Percentiles rank a stretch among this genome's conserved stretches.
phyloP scores from a whole-genome alignment of 1,284 basidiomycete species.

The Ceratobasidium sp. region DNA sequence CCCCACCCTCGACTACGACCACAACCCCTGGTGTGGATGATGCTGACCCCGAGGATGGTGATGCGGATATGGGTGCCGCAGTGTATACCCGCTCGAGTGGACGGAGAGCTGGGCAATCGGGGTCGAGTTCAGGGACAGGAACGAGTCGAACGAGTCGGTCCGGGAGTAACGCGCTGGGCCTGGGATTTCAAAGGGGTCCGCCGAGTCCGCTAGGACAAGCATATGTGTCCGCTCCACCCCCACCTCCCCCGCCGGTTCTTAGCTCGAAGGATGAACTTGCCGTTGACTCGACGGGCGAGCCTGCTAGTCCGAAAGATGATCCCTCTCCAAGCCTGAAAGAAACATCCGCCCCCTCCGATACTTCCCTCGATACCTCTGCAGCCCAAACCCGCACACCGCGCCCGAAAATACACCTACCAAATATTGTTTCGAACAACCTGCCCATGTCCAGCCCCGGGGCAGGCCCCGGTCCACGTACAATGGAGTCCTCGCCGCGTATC shows the following conservation, averaged over 20 bases:
- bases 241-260: neutral
- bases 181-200: constrained; percentile 1
- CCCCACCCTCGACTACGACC: constrained; percentile 37
- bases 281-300: neutral
- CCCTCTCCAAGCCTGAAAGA: neutral
- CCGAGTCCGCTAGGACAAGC: constrained; percentile 31
- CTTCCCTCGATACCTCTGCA: neutral
- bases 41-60: constrained; percentile 31
- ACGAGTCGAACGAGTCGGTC: constrained; percentile 9
- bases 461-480: constrained; percentile 35
- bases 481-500: constrained; percentile 32
- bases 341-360: neutral
- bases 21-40: constrained; percentile 30
- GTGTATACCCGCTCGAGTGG: constrained; percentile 36
- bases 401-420: constrained; percentile 23
- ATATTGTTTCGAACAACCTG: constrained; percentile 18
- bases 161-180: constrained; percentile 9
- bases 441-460: constrained; percentile 37
- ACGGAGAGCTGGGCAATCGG: constrained; percentile 6
- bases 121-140: constrained; percentile 17
- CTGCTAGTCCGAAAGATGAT: neutral
- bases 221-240: neutral
- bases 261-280: neutral
- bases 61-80: constrained; percentile 36
- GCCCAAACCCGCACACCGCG: neutral